Conservation (phyloP, 2,329 filamentous ascomycete genomes). For the Sphaerostilbella broomeana region DNA sequence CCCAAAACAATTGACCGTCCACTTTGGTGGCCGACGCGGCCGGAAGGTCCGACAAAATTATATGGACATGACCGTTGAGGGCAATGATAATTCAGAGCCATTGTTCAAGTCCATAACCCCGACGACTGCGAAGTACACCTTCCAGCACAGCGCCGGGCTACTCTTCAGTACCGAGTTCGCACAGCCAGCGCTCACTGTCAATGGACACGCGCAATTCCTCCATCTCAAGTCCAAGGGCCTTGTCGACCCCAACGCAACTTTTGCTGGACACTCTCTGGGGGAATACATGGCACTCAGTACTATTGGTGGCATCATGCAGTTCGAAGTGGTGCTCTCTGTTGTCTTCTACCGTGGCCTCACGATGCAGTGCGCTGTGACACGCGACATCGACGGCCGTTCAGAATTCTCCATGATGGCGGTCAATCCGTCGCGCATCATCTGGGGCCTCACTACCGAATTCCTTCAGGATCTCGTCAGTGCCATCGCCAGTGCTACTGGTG, state of each 20-base stretch:
- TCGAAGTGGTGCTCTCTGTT: constrained; percentile 94
- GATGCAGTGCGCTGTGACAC: constrained; percentile 98
- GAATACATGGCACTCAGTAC: constrained; percentile 97
- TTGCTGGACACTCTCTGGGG: constrained; percentile 94
- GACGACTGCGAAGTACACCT: constrained; percentile 91
- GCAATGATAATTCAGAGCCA: constrained; percentile 92
- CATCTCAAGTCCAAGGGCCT: constrained; percentile 98
- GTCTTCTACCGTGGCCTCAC: constrained; percentile 98
- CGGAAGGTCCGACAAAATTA: constrained; percentile 99
- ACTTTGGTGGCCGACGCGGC: constrained; percentile 93
- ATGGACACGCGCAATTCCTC: constrained; percentile 99
- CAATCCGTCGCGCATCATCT: constrained; percentile 95
- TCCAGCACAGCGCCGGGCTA: constrained; percentile 87
- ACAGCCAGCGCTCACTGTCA: constrained; percentile 90
- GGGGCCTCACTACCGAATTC: constrained; percentile 97
- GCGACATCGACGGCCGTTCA: constrained; percentile 83
- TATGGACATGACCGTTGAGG: constrained; percentile 99
- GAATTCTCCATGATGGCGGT: constrained; percentile 99
- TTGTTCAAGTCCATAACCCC: constrained; percentile 98
- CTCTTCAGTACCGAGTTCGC: constrained; percentile 98
- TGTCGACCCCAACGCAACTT: constrained; percentile 91
- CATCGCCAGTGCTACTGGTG: constrained; percentile 86
- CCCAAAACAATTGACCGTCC: constrained; percentile 95
- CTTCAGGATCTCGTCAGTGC: constrained; percentile 95
- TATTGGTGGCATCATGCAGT: constrained; percentile 98